Conservation (phyloP, 495 filamentous ascomycete genomes). For the Cryomyces minteri region DNA sequence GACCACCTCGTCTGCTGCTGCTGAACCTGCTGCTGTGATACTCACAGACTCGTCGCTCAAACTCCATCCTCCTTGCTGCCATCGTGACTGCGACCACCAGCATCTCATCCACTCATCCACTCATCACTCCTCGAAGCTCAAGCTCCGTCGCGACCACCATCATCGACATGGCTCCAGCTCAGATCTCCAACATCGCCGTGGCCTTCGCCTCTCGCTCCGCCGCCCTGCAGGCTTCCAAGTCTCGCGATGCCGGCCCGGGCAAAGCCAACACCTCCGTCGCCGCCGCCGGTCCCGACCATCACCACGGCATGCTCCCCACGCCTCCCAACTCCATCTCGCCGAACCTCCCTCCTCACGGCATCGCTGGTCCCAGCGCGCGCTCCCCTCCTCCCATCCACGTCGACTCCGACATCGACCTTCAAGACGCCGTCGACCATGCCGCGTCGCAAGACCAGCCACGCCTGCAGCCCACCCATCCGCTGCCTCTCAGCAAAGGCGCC, state of each 20-base stretch:
- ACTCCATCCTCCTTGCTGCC: no score
- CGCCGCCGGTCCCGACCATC: conserved; percentile 37
- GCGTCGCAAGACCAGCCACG: conserved; percentile 20
- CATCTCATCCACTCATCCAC: no score
- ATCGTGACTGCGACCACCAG: no score
- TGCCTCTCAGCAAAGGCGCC: conserved; percentile 20
- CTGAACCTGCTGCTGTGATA: no score
- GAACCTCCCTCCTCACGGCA: conserved; percentile 62
- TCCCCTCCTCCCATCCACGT: conserved; percentile 40
- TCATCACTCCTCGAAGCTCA: no score
- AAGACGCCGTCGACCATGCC: conserved; percentile 41
- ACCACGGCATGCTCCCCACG: conserved; percentile 55
- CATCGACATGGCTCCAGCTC: conserved; percentile 37
- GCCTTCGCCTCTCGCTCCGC: conserved; percentile 44
- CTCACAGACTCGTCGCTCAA: no score
- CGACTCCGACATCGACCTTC: conserved; percentile 78
- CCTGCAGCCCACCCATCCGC: conserved; percentile 1
- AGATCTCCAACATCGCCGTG: conserved; percentile 38
- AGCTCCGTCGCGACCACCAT: conserved; percentile 6
- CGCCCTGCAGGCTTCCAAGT: conserved; percentile 55
- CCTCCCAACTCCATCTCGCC: conserved; percentile 95
- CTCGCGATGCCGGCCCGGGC: conserved; percentile 25
- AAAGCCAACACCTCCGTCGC: conserved; percentile 38
- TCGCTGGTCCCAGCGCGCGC: conserved; percentile 18
- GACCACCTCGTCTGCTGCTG: no score